Conservation (phyloP, 2,329 filamentous ascomycete genomes). For the Epicoccum sorghinum region DNA sequence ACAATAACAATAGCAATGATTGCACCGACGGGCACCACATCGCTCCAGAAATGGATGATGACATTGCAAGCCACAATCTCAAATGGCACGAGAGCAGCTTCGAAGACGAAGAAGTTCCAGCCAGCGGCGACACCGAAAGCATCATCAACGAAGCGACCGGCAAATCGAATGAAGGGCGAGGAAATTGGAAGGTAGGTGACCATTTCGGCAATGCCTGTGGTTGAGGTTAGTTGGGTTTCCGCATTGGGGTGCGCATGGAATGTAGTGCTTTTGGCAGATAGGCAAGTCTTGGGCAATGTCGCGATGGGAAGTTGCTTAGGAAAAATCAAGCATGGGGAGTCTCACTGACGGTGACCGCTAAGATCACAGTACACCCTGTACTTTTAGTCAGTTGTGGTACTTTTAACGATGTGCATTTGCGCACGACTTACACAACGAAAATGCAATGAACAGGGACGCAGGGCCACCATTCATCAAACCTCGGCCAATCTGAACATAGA, state of each 20-base stretch:
- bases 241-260: slow-evolving; percentile 12
- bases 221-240: slow-evolving; percentile 25
- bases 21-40: slow-evolving; percentile 63
- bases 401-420: not conserved
- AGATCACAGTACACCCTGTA: slow-evolving; percentile 50
- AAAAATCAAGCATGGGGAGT: slow-evolving; percentile 19
- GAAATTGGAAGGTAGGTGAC: slow-evolving; percentile 78
- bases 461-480: slow-evolving; percentile 56
- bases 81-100: slow-evolving; percentile 70
- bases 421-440: slow-evolving; percentile 49
- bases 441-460: slow-evolving; percentile 54
- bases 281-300: slow-evolving; percentile 20
- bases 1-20: slow-evolving; percentile 67
- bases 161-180: slow-evolving; percentile 79
- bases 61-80: slow-evolving; percentile 62
- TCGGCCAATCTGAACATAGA: slow-evolving; percentile 55
- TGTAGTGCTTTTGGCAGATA: slow-evolving; percentile 20
- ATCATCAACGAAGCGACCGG: slow-evolving; percentile 75
- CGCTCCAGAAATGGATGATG: slow-evolving; percentile 55
- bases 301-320: slow-evolving; percentile 32
- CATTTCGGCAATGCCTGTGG: slow-evolving; percentile 70
- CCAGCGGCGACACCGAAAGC: slow-evolving; percentile 75
- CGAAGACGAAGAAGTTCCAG: slow-evolving; percentile 77
- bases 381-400: not conserved
- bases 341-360: slow-evolving; percentile 51